Percentiles rank a stretch among this genome's conserved stretches.
Evolutionary conservation across 2,329 filamentous ascomycete species (phyloP).

Genomic region (Diaporthe nobilis): DNA sequence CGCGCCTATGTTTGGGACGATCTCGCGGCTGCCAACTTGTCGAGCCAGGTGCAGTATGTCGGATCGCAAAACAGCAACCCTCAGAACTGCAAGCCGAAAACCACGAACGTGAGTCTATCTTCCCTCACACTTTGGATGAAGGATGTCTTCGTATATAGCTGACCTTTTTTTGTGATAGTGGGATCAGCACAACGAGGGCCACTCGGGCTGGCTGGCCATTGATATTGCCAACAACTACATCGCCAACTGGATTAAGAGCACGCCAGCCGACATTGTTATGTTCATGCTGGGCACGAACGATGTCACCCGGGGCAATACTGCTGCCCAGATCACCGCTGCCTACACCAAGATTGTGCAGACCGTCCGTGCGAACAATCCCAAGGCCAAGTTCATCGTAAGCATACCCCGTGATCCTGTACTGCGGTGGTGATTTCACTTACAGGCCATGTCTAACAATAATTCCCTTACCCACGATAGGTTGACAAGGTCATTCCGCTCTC

Average conservation of each 20-base stretch:
- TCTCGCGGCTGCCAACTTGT: constrained; percentile 52
- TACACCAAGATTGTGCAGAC: constrained; percentile 57
- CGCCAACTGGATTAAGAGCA: constrained; percentile 54
- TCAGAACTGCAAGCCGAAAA: constrained; percentile 52
- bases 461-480: constrained; percentile 47
- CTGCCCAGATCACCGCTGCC: constrained; percentile 54
- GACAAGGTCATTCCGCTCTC: constrained; percentile 57
- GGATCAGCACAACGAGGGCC: constrained; percentile 59
- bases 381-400: constrained; percentile 57
- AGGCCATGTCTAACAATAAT: neutral
- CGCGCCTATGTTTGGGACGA: constrained; percentile 57
- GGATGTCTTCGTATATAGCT: neutral
- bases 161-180: constrained; percentile 43
- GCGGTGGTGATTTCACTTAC: neutral
- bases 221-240: constrained; percentile 60
- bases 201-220: constrained; percentile 58
- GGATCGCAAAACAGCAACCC: constrained; percentile 57
- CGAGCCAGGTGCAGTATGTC: constrained; percentile 57
- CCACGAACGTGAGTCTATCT: constrained; percentile 43
- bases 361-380: constrained; percentile 54
- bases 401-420: neutral
- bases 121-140: too few relatives aligned
- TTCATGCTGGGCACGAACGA: constrained; percentile 64
- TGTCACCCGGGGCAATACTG: constrained; percentile 50
- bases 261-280: constrained; percentile 58